phyloP scores from a whole-genome alignment of 2,329 filamentous ascomycete genomes.

The Clonostachys rosea region DNA sequence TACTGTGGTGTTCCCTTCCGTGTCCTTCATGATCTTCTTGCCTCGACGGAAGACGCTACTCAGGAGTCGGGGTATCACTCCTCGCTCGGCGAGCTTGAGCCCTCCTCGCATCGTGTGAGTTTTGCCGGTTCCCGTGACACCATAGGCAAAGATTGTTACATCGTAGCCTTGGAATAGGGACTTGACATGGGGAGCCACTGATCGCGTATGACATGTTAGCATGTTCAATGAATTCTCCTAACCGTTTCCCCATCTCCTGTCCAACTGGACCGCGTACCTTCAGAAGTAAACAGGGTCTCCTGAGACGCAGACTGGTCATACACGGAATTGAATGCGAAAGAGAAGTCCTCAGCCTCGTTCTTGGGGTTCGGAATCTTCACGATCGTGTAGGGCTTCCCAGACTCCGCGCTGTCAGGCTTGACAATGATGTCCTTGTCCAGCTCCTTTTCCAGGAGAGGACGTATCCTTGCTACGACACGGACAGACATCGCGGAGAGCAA shows the following conservation, averaged over 20 bases:
- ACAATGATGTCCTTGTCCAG: conserved; percentile 86
- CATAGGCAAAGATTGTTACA: conserved; percentile 88
- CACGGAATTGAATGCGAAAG: conserved; percentile 91
- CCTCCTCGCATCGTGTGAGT: conserved; percentile 96
- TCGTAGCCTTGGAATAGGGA: conserved; percentile 87
- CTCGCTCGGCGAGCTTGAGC: conserved; percentile 77
- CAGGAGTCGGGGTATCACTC: conserved; percentile 80
- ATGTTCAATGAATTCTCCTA: too few relatives aligned
- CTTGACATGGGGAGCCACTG: conserved; percentile 86
- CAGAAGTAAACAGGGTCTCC: conserved; percentile 81
- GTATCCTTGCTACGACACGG: conserved; percentile 84
- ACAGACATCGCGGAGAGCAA: conserved; percentile 51
- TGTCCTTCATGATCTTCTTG: conserved; percentile 81
- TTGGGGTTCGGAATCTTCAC: conserved; percentile 92
- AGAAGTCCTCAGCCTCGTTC: conserved; percentile 86
- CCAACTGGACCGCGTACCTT: conserved; percentile 54
- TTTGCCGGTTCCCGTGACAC: conserved; percentile 89
- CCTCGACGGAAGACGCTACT: conserved; percentile 81
- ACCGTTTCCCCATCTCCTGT: neutral
- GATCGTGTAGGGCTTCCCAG: conserved; percentile 58
- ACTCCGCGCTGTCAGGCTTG: conserved; percentile 56
- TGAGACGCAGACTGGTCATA: conserved; percentile 79
- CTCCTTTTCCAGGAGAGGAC: conserved; percentile 82
- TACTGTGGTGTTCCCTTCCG: conserved; percentile 64
- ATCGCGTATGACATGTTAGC: conserved; percentile 3